Conservation (phyloP, 345 rosid species). For the Citrus mangshanensis region DNA sequence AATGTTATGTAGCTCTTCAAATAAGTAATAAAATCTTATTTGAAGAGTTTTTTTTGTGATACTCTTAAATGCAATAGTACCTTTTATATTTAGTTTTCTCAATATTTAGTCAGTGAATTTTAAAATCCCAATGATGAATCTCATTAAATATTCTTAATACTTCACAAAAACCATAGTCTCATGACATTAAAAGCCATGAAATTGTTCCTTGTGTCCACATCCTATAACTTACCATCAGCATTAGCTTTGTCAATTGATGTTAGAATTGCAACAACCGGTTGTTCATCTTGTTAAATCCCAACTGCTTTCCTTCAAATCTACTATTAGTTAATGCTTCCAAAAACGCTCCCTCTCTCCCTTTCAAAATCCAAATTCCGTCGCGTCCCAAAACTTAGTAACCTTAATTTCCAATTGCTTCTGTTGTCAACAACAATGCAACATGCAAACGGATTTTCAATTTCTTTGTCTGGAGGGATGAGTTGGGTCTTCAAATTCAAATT, state of each 20-base stretch:
- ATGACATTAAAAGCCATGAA: neutral
- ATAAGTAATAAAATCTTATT: too few relatives aligned
- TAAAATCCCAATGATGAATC: neutral
- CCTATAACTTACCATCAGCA: neutral
- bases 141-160: neutral
- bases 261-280: constrained; percentile 30
- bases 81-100: neutral
- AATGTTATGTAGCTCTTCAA: too few relatives aligned
- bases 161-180: neutral
- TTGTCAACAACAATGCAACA: neutral
- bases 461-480: neutral
- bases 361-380: neutral
- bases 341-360: neutral
- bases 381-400: neutral
- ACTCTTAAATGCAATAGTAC: neutral
- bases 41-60: too few relatives aligned
- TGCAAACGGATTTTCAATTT: neutral
- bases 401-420: neutral
- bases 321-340: neutral
- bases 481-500: constrained; percentile 21
- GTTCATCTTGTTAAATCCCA: constrained; percentile 32
- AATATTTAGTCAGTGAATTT: neutral
- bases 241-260: constrained; percentile 5
- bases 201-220: neutral
- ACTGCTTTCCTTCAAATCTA: constrained; percentile 4